A percentile compares a stretch with the other conserved stretches of the same genome.
Conservation (phyloP, 441 rosid genomes). For the Adansonia grandidieri region DNA sequence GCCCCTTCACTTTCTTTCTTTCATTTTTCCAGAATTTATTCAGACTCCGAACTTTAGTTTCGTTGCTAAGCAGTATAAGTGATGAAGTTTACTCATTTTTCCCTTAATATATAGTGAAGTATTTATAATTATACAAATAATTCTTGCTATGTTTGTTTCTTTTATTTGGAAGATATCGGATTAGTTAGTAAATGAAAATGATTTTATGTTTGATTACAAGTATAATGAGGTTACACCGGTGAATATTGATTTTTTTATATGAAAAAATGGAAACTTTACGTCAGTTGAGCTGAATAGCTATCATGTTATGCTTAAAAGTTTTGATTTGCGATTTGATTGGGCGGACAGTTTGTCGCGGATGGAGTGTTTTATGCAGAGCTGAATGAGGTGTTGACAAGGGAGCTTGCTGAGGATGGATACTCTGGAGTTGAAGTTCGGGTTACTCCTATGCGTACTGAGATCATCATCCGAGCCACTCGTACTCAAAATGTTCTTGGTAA, state of each 20-base stretch:
- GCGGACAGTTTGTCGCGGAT: conserved; percentile 63
- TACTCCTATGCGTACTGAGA: conserved; percentile 79
- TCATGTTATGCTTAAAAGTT: not conserved
- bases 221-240: not conserved
- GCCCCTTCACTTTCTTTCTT: not conserved
- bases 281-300: not conserved
- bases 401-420: conserved; percentile 83
- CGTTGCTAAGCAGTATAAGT: not conserved
- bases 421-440: conserved; percentile 79
- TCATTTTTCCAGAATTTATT: not conserved
- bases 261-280: not conserved
- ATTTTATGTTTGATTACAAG: not conserved
- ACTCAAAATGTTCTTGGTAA: conserved; percentile 77
- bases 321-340: not conserved
- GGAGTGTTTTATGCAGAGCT: conserved; percentile 77
- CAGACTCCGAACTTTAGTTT: not conserved
- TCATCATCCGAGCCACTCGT: conserved; percentile 77
- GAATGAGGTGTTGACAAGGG: conserved; percentile 69
- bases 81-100: not conserved
- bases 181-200: not conserved
- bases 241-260: not conserved
- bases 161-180: not conserved
- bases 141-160: not conserved
- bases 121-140: not conserved
- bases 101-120: not conserved